Percentiles rank a stretch among this genome's conserved stretches.
phyloP scores from a whole-genome alignment of 208 protist species.

The Wallacemonas collosoma region DNA sequence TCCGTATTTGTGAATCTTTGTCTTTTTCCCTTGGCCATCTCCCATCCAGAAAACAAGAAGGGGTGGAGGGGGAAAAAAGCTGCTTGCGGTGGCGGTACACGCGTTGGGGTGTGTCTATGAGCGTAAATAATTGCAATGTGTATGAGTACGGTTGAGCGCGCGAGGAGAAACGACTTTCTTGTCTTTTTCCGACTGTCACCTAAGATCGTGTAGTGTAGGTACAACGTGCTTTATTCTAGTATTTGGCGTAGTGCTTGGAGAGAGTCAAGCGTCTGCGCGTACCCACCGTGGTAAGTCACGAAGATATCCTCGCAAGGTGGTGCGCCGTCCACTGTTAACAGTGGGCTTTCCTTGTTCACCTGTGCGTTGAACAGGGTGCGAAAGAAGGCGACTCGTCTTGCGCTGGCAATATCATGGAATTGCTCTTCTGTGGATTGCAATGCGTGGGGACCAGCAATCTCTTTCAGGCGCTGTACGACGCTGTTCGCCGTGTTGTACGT shows the following conservation, averaged over 20 bases:
- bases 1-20: too few relatives aligned
- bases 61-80: too few relatives aligned
- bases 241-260: background rate
- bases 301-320: background rate
- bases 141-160: too few relatives aligned
- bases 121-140: too few relatives aligned
- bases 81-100: too few relatives aligned
- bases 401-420: constrained; percentile 9
- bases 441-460: constrained; percentile 2
- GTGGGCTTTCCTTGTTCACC: background rate
- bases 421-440: background rate
- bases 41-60: too few relatives aligned
- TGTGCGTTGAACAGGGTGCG: constrained; percentile 7
- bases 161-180: too few relatives aligned
- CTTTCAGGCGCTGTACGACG: constrained; percentile 12
- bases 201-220: too few relatives aligned
- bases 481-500: constrained; percentile 11
- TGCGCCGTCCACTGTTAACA: background rate
- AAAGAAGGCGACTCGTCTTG: constrained; percentile 9
- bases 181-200: too few relatives aligned
- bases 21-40: too few relatives aligned
- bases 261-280: constrained; percentile 3
- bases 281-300: constrained; percentile 3
- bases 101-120: too few relatives aligned
- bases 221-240: background rate